Evolutionary conservation across 495 filamentous ascomycete genomes (phyloP).

Genomic region (Xylaria nigripes): DNA sequence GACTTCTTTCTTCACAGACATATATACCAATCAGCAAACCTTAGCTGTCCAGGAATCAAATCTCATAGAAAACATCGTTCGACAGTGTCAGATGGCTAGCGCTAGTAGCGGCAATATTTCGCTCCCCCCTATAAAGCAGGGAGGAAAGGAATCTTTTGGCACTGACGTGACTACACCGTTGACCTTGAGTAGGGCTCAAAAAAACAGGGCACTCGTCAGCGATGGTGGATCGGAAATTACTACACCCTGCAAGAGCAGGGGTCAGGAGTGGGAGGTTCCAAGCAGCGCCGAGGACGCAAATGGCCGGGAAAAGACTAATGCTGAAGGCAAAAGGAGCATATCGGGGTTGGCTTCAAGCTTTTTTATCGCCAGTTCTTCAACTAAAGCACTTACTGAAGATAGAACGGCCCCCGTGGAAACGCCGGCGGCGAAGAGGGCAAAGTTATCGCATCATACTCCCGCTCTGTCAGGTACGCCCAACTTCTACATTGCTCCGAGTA

Average conservation of each 20-base stretch:
- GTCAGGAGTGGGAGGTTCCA: slow-evolving; percentile 23
- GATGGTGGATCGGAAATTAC: slow-evolving; percentile 15
- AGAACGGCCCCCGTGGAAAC: not conserved
- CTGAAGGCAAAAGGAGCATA: slow-evolving; percentile 11
- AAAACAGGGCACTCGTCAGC: slow-evolving; percentile 9
- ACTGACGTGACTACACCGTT: slow-evolving; percentile 21
- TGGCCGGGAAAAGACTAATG: slow-evolving; percentile 14
- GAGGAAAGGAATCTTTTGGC: slow-evolving; percentile 16
- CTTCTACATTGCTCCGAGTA: slow-evolving; percentile 24
- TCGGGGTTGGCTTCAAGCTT: slow-evolving; percentile 1
- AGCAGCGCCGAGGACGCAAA: slow-evolving; percentile 16
- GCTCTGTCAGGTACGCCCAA: slow-evolving; percentile 9
- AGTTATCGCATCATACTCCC: slow-evolving; percentile 11
- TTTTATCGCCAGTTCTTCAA: no score
- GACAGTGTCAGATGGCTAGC: slow-evolving; percentile 24
- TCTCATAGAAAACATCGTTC: slow-evolving; percentile 24
- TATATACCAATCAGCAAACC: slow-evolving; percentile 19
- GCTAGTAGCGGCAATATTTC: slow-evolving; percentile 20
- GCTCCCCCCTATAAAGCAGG: slow-evolving; percentile 14
- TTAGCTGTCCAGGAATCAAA: slow-evolving; percentile 17
- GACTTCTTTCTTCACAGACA: slow-evolving; percentile 20
- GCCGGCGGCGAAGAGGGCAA: slow-evolving; percentile 7
- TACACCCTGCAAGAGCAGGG: slow-evolving; percentile 17
- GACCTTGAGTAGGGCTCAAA: slow-evolving; percentile 10
- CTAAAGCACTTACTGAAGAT: not conserved